A percentile compares a stretch with the other conserved stretches of the same genome.
Evolutionary conservation across 2,329 filamentous ascomycete species (phyloP).

Genomic region (Hypoxylon rubiginosum): DNA sequence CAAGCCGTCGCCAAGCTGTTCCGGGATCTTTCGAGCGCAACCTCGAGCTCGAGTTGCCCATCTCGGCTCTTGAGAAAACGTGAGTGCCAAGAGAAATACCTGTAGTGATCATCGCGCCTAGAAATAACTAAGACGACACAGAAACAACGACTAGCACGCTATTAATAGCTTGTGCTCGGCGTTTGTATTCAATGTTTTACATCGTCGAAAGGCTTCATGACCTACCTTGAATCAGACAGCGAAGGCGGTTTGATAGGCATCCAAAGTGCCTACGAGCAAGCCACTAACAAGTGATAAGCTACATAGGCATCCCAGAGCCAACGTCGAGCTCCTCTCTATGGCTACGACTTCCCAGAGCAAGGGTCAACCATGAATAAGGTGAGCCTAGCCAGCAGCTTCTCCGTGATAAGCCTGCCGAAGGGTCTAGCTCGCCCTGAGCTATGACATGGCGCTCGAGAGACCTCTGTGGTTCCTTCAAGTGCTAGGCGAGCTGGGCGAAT

Average conservation of each 20-base stretch:
- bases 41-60: constrained; percentile 17
- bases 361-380: constrained; percentile 15
- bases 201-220: constrained; percentile 8
- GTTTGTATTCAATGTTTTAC: constrained; percentile 16
- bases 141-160: constrained; percentile 37
- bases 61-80: constrained; percentile 25
- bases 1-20: constrained; percentile 39
- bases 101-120: constrained; percentile 41
- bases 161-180: constrained; percentile 34
- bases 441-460: constrained; percentile 16
- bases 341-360: constrained; percentile 11
- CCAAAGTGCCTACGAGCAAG: constrained; percentile 1
- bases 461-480: constrained; percentile 25
- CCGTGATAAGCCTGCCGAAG: constrained; percentile 11
- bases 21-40: constrained; percentile 26
- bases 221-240: constrained; percentile 1
- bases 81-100: constrained; percentile 33
- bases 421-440: constrained; percentile 17
- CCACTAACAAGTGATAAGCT: background rate
- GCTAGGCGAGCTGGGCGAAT: constrained; percentile 1
- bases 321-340: constrained; percentile 19
- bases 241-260: constrained; percentile 12
- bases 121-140: constrained; percentile 43
- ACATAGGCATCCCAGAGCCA: constrained; percentile 2
- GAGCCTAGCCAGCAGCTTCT: constrained; percentile 11